A percentile compares a stretch with the other conserved stretches of the same genome.
These are phyloP conservation scores for Gossypium davidsonii DNA, from an alignment of 441 rosid species.

Conservation along the genomic window DNA sequence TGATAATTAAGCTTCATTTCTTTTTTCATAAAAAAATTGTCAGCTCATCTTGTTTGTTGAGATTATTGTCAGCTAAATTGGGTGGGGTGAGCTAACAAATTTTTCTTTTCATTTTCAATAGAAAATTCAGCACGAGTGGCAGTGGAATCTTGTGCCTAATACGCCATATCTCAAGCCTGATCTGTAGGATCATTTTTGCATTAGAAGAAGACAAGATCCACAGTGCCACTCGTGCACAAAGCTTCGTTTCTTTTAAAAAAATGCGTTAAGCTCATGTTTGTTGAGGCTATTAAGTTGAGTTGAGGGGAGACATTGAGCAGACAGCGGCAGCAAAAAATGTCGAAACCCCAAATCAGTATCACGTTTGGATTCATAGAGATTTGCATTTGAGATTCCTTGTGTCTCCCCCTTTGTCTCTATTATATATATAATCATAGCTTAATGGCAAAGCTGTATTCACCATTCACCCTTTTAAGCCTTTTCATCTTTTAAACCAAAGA, in stretches of 20 bases:
- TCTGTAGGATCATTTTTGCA: background rate
- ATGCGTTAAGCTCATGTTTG: background rate
- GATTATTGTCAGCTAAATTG: background rate
- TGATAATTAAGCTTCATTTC: background rate
- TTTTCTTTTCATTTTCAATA: background rate
- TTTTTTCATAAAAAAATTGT: background rate
- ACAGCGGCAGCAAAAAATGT: background rate
- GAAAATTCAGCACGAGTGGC: background rate
- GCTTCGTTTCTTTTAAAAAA: background rate
- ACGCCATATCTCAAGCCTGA: background rate
- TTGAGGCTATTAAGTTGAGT: background rate
- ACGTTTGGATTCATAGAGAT: background rate
- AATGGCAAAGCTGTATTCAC: background rate
- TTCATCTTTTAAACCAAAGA: background rate
- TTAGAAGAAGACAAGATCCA: background rate
- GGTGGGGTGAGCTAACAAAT: background rate
- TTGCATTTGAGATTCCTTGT: conserved; percentile 16
- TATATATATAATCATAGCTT: background rate
- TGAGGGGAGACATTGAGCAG: background rate
- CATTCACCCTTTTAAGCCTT: background rate
- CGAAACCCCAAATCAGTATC: conserved; percentile 8
- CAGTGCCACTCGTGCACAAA: conserved; percentile 9
- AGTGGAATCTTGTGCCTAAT: background rate
- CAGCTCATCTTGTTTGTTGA: background rate
- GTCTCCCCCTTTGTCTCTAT: background rate